Base-by-base conservation (phyloP, 139 green algal species). In the Zygnema cylindricum region DNA sequence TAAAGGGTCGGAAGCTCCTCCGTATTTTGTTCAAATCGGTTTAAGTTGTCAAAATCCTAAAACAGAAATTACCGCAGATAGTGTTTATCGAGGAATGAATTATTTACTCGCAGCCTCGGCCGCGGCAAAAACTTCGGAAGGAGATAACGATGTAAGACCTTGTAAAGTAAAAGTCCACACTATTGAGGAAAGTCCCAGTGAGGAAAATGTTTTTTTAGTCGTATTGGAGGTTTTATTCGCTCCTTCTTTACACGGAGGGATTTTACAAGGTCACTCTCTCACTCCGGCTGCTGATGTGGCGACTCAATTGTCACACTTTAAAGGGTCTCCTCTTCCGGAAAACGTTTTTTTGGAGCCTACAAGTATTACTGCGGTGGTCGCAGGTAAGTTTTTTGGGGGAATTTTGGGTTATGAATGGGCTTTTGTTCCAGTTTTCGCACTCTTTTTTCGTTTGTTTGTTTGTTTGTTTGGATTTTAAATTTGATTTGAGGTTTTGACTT, bases 281-380 rank as follows among this genome's bases (percentile, higher is more conserved):
- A 90, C 85, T 32, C 85, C 85, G 22, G 43, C 85, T 1, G 85
- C 85, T 30, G 85, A 90, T 41, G 85, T 90, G 85, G 85, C 85
- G n/a, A 32, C n/a, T 11, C 32, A 55, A 32, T 54, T 87, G 0
- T 39, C 23, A 16, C 76, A 84, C 42, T 84, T 49, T 38, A 35
- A 16, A 16, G 71, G 38, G 71, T 3, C 71, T 16, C 71, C 36
- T 7, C 71, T 79, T 3, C 71, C 71, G 7, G 36, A 7, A 11
- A 16, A 3, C 3, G 38, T 16, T 16, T 79, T 79, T 43, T 3
- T 16, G 36, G 49, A 63, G 7, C 7, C 36, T 23, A 41, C 71
- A 3, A 43, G 11, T 11, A 43, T 79, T 11, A 79, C 71, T 16
- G 7, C 71, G 11, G 71, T 79, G 7, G 71, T 79, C 7, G 71